Percentiles rank a stretch among this genome's conserved stretches.
These are phyloP conservation scores for Corylus heterophylla DNA, from an alignment of 306 rosid species.

Conservation along the genomic window DNA sequence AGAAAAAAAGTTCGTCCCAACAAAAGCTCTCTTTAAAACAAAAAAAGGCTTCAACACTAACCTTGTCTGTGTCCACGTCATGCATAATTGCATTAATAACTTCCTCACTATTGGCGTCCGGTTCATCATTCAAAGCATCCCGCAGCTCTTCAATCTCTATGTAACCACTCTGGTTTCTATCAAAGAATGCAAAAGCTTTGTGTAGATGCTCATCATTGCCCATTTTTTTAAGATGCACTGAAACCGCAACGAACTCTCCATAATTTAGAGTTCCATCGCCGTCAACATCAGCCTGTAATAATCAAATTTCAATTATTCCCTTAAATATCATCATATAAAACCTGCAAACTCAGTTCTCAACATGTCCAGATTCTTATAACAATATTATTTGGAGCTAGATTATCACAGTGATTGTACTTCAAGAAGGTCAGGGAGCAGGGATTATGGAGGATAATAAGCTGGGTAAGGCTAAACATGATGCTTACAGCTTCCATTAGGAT, in stretches of 20 bases:
- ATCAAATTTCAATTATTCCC: slow-evolving; percentile 5
- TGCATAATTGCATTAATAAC: slow-evolving; percentile 78
- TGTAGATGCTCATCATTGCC: slow-evolving; percentile 82
- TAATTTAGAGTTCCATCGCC: slow-evolving; percentile 80
- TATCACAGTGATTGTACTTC: not conserved
- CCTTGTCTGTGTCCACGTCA: slow-evolving; percentile 93
- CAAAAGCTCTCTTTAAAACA: not conserved
- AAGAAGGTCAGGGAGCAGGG: not conserved
- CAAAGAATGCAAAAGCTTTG: slow-evolving; percentile 82
- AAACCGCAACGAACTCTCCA: slow-evolving; percentile 80
- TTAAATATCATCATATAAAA: not conserved
- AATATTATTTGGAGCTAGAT: not conserved
- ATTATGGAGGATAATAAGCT: not conserved
- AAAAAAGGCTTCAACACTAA: slow-evolving; percentile 21
- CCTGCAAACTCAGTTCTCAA: not conserved
- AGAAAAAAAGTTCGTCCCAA: not conserved
- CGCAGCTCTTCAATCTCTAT: slow-evolving; percentile 85
- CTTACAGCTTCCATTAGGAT: slow-evolving; percentile 60
- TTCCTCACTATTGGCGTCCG: slow-evolving; percentile 66
- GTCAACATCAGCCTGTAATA: slow-evolving; percentile 72
- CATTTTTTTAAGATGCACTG: slow-evolving; percentile 74
- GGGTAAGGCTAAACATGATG: not conserved
- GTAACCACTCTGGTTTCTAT: slow-evolving; percentile 59
- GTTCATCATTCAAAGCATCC: slow-evolving; percentile 59
- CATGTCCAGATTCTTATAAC: not conserved